A percentile compares a stretch with the other conserved stretches of the same genome.
phyloP scores from a whole-genome alignment of 495 filamentous ascomycete genomes.

The Rhizodiscina lignyota region DNA sequence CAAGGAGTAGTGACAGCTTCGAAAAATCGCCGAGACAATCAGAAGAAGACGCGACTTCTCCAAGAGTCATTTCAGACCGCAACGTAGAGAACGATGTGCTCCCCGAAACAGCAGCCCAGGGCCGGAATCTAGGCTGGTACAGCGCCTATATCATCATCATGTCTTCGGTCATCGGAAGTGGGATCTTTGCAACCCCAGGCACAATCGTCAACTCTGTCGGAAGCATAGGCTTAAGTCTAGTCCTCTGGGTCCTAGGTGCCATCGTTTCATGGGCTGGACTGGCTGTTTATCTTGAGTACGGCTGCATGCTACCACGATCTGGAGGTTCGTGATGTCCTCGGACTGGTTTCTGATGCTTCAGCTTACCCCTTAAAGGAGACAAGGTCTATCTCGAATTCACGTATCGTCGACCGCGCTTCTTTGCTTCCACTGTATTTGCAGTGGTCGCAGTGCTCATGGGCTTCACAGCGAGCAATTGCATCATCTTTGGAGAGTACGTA shows the following conservation, averaged over 20 bases:
- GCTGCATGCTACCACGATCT: conserved; percentile 53
- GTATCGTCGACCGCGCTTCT: conserved; percentile 49
- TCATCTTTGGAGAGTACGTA: conserved; percentile 15
- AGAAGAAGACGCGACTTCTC: no score
- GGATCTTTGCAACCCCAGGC: conserved; percentile 61
- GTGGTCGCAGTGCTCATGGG: conserved; percentile 52
- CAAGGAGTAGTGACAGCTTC: no score
- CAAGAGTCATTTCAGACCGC: no score
- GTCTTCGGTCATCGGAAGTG: conserved; percentile 57
- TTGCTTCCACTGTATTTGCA: conserved; percentile 51
- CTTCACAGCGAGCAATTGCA: conserved; percentile 35
- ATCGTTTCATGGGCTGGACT: conserved; percentile 42
- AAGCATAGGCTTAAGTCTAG: conserved; percentile 46
- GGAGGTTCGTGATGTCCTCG: conserved; percentile 33
- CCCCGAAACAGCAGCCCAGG: conserved; percentile 44
- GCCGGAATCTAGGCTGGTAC: conserved; percentile 48
- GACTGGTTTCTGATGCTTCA: background rate
- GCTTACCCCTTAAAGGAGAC: no score
- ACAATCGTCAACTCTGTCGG: conserved; percentile 47
- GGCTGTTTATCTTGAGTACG: conserved; percentile 47
- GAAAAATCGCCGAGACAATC: no score
- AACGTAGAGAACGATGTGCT: no score
- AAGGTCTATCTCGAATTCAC: conserved; percentile 70
- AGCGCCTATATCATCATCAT: conserved; percentile 62
- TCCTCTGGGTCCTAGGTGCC: conserved; percentile 48